Base-by-base conservation (phyloP, 768 basidiomycete species). In the Tricholoma saponaceum region DNA sequence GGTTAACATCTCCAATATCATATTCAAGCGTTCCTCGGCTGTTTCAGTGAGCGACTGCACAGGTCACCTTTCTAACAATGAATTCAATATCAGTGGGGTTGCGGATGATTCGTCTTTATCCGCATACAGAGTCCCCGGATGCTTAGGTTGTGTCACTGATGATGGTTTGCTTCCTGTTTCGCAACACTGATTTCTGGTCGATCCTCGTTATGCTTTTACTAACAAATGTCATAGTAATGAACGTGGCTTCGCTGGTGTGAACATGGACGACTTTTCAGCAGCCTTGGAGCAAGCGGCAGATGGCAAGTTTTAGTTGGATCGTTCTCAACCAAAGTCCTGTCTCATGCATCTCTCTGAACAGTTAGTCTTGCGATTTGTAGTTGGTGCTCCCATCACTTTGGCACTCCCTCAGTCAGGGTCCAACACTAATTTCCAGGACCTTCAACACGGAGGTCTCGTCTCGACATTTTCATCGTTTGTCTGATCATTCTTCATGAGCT, bases 1-100 rank as follows among this genome's bases (percentile, higher is more conserved):
- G 62, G 76, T 85, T 16, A 79, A 82, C 51, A 33, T 72, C 35
- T 70, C 76, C 28, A 63, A 69, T 51, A 73, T 78, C 50, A 69
- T 73, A 18, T 69, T 54, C 30, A 79, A 74, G 58, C 68, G 74
- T 20, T 70, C 71, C 4, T 64, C 62, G 51, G 64, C 51, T 64
- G 68, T 22, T 69, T 72, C 64, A 32, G 70, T 66, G 46, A 54
- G 59, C 26, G 28, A 30, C 16, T 7, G n/a, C 26, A 6, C 12
- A 14, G 13, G n/a, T 3, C 25, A 35, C 25, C 2, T 30, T 1
- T 51, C 16, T 30, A n/a, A 23, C 25, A 51, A 88, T 63, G 64
- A 68, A 32, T 86, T 82, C 74, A 83, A 83, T 69, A 82, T 89
- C 64, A 83, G 81, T 51, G 89, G 89, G 55, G 86, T 88, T 43